A percentile compares a stretch with the other conserved stretches of the same genome.
Conservation (phyloP, 1,284 basidiomycete genomes). For the Sphaerobolus stellatus region DNA sequence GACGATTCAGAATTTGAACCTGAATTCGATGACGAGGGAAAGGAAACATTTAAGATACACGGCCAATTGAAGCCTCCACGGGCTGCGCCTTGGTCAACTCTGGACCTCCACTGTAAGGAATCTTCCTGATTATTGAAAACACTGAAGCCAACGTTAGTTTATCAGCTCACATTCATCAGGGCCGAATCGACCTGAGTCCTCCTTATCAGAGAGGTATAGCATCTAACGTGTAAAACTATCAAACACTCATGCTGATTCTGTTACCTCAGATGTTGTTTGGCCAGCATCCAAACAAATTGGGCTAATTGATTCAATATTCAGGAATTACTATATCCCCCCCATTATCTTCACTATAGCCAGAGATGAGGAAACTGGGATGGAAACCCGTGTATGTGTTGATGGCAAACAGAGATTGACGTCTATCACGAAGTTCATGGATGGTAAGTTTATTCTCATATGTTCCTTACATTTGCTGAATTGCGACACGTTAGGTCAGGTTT, state of each 20-base stretch:
- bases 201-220: conserved; percentile 71
- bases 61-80: conserved; percentile 2
- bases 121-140: too few relatives aligned
- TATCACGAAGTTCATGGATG: conserved; percentile 65
- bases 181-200: conserved; percentile 66
- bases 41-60: background rate
- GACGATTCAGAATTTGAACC: background rate
- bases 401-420: conserved; percentile 76
- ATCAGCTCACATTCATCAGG: conserved; percentile 57
- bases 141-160: background rate
- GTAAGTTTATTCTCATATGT: conserved; percentile 22
- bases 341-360: conserved; percentile 54
- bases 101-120: conserved; percentile 3
- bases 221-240: background rate
- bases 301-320: conserved; percentile 71
- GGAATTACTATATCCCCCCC: conserved; percentile 70
- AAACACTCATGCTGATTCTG: background rate
- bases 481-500: conserved; percentile 7
- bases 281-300: conserved; percentile 62
- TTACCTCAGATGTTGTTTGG: conserved; percentile 70
- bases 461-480: background rate
- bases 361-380: conserved; percentile 53
- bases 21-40: background rate
- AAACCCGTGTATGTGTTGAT: conserved; percentile 65
- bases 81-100: conserved; percentile 1